Evolutionary conservation across 805 yeast species (phyloP).

Genomic region (Candida nemodendra): DNA sequence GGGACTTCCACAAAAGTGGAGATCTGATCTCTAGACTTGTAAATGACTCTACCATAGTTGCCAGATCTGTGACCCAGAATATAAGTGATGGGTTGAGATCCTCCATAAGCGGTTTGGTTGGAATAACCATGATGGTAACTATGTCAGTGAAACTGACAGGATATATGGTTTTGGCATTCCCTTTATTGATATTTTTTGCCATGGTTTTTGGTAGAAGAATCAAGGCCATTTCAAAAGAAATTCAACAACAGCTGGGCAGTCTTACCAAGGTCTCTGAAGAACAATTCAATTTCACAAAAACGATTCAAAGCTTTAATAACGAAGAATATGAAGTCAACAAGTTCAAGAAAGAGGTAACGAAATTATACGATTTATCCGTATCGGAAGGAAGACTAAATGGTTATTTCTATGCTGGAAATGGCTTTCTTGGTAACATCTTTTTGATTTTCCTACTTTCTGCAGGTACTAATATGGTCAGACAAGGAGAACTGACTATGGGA

Average conservation of each 20-base stretch:
- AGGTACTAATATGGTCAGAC: constrained; percentile 79
- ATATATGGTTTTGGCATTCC: constrained; percentile 76
- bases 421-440: constrained; percentile 79
- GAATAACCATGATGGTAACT: constrained; percentile 86
- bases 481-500: constrained; percentile 78
- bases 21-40: constrained; percentile 87
- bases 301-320: constrained; percentile 89
- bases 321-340: constrained; percentile 74
- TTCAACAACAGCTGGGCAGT: constrained; percentile 82
- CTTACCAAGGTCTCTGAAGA: constrained; percentile 91
- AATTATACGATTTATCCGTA: constrained; percentile 64
- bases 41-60: constrained; percentile 84
- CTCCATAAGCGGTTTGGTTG: constrained; percentile 77
- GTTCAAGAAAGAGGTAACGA: constrained; percentile 69
- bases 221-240: constrained; percentile 65
- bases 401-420: constrained; percentile 72
- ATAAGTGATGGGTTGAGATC: constrained; percentile 91
- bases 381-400: constrained; percentile 81
- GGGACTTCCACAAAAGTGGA: constrained; percentile 88
- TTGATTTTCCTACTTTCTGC: constrained; percentile 72
- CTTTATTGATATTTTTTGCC: constrained; percentile 80
- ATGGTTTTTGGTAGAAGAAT: constrained; percentile 79
- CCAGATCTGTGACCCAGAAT: constrained; percentile 83
- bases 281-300: constrained; percentile 77
- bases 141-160: constrained; percentile 82